phyloP scores from a whole-genome alignment of 768 basidiomycete species.

The Hygrophoropsis aurantiaca region DNA sequence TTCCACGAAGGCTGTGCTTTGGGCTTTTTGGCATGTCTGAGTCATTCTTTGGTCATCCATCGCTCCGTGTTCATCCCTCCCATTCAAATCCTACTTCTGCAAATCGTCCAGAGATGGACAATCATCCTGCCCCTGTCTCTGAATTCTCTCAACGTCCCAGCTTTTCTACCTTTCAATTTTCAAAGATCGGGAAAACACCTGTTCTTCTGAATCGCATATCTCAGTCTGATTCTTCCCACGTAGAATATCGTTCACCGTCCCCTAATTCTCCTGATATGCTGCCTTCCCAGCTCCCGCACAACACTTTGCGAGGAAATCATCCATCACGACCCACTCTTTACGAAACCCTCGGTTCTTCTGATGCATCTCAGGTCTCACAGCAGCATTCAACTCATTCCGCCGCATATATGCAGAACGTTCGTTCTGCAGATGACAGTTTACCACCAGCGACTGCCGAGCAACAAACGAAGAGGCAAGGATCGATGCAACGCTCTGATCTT shows the following conservation, averaged over 20 bases:
- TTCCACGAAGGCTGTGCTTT: no score
- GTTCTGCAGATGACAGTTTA: no score
- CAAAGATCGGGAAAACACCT: conserved; percentile 54
- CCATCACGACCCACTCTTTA: not conserved
- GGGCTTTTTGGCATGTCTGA: conserved; percentile 20
- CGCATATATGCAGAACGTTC: no score
- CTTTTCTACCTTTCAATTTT: conserved; percentile 49
- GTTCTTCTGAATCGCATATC: conserved; percentile 52
- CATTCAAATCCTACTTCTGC: not conserved
- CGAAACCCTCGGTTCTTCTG: not conserved
- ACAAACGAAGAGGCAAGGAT: no score
- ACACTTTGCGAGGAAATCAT: not conserved
- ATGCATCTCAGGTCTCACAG: no score
- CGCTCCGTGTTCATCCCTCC: conserved; percentile 21
- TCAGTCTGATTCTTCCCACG: conserved; percentile 24
- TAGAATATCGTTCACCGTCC: conserved; percentile 25
- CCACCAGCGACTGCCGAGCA: not conserved
- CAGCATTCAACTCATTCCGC: no score
- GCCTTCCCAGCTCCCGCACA: conserved; percentile 8
- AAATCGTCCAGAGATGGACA: not conserved
- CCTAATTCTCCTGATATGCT: conserved; percentile 13
- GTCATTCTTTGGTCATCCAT: conserved; percentile 29
- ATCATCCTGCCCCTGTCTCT: conserved; percentile 9
- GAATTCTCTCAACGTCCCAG: conserved; percentile 9
- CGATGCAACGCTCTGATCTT: conserved; percentile 4